A percentile compares a stretch with the other conserved stretches of the same genome.
Evolutionary conservation across 2,329 filamentous ascomycete species (phyloP).

Genomic region (Bipolaris bicolor): DNA sequence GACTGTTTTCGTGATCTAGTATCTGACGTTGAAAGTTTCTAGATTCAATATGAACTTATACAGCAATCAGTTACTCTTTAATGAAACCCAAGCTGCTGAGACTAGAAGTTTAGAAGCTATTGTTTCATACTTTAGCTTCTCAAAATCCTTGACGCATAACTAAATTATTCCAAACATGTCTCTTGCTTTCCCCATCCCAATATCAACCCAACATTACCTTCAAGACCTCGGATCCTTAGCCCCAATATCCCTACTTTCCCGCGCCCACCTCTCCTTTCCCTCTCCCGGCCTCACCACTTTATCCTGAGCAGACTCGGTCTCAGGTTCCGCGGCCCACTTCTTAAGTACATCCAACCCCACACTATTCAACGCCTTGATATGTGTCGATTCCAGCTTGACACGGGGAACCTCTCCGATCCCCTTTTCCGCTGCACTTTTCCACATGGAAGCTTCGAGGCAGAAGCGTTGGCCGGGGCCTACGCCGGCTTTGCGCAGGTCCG

Average conservation of each 20-base stretch:
- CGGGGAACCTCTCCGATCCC: slow-evolving; percentile 40
- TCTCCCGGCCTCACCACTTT: slow-evolving; percentile 17
- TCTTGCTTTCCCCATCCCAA: not conserved
- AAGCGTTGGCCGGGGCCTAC: slow-evolving; percentile 63
- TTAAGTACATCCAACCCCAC: slow-evolving; percentile 56
- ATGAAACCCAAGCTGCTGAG: no score
- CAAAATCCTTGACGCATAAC: no score
- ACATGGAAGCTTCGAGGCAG: slow-evolving; percentile 63
- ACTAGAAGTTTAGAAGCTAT: no score
- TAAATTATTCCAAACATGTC: no score
- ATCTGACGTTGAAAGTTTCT: no score
- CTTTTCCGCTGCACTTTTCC: slow-evolving; percentile 54
- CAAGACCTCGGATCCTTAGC: slow-evolving; percentile 34
- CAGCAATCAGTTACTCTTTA: no score
- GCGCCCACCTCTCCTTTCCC: slow-evolving; percentile 12
- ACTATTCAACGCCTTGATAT: slow-evolving; percentile 56
- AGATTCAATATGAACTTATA: no score
- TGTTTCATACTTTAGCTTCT: no score
- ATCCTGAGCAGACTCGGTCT: slow-evolving; percentile 19
- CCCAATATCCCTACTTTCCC: slow-evolving; percentile 33
- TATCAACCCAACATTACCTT: not conserved
- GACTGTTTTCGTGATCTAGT: not conserved
- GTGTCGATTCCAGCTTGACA: slow-evolving; percentile 59
- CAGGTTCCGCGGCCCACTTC: slow-evolving; percentile 53
- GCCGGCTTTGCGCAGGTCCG: slow-evolving; percentile 61